Base-by-base conservation (phyloP, 805 yeast genomes). In the Helenozyma rhizophorensis region DNA sequence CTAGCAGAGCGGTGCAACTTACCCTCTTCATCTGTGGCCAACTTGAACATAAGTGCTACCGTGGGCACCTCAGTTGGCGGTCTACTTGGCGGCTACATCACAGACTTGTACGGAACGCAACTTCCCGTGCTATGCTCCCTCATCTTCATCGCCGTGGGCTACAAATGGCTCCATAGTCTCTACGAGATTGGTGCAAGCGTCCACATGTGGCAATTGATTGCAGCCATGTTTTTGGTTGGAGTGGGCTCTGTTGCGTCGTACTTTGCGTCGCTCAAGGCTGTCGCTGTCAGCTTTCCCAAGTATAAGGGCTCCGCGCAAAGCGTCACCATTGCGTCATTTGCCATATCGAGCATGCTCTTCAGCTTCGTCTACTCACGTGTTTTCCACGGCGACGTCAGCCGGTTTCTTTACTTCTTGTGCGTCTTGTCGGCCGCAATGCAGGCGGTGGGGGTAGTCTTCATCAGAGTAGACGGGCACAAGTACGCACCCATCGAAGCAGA, bases 241-340 rank as follows among this genome's bases (percentile, higher is more conserved):
- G 37, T 57, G 13, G 65, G 65, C 2, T 54, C 65, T 2, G 54
- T 56, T 0, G 41, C 60, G 4, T 61, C 62, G 4, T 60, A 60
- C 33, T 60, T 60, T 32, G 54, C 60, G 30, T 42, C 60, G 8
- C 47, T 60, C 6, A 60, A 59, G 34, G 65, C 64, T 3, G 63
- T 60, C 6, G 51, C 64, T 1, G 33, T 59, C 6, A 50, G 47
- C 33, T 60, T 60, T 29, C 65, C 65, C 6, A 42, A 45, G 14
- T 50, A 30, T 32, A 59, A 56, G 36, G 62, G 61, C n/a, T 42
- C 61, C 1, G 65, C 65, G 6, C 65, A 60, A 39, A 56, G 62
- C 34, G 41, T 60, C 10, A 58, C 65, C 11, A 60, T 60, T 28
- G 61, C 65, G 2, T 54, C 60, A 9, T 60, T 60, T 48, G 65